These are phyloP conservation scores for Starmerella tilneyi DNA, from an alignment of 805 yeast species.

Conservation along the genomic window DNA sequence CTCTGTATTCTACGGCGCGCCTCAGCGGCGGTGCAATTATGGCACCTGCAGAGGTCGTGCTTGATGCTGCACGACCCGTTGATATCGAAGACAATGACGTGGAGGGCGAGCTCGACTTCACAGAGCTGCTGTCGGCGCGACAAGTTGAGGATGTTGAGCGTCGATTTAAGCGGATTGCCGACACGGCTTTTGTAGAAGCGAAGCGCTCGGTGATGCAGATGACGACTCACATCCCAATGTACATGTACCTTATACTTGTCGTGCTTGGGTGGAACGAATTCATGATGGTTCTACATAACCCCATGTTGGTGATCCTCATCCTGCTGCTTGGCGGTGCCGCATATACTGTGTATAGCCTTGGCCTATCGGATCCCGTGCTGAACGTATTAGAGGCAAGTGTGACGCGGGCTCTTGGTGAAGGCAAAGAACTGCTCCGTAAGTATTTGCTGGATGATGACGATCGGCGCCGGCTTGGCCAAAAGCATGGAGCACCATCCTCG, in stretches of 20 bases:
- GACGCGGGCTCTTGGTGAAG: slow-evolving; percentile 47
- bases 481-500: no score
- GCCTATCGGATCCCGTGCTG: slow-evolving; percentile 66
- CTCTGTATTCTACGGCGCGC: slow-evolving; percentile 48
- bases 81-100: slow-evolving; percentile 32
- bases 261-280: slow-evolving; percentile 94
- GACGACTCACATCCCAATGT: slow-evolving; percentile 71
- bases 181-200: slow-evolving; percentile 73
- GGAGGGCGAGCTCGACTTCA: slow-evolving; percentile 35
- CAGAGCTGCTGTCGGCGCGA: slow-evolving; percentile 43
- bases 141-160: slow-evolving; percentile 49
- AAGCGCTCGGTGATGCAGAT: slow-evolving; percentile 74
- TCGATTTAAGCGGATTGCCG: slow-evolving; percentile 64
- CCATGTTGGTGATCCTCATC: slow-evolving; percentile 55
- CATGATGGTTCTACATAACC: slow-evolving; percentile 75
- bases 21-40: slow-evolving; percentile 32
- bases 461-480: neutral
- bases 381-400: slow-evolving; percentile 48
- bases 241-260: slow-evolving; percentile 60
- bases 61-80: slow-evolving; percentile 31
- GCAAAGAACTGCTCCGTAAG: slow-evolving; percentile 32
- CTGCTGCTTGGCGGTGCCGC: slow-evolving; percentile 49
- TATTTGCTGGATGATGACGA: slow-evolving; percentile 15
- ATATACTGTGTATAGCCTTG: slow-evolving; percentile 58
- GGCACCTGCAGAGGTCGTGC: slow-evolving; percentile 46